Evolutionary conservation across 306 rosid species (phyloP).

Genomic region (Cicer cuneatum): DNA sequence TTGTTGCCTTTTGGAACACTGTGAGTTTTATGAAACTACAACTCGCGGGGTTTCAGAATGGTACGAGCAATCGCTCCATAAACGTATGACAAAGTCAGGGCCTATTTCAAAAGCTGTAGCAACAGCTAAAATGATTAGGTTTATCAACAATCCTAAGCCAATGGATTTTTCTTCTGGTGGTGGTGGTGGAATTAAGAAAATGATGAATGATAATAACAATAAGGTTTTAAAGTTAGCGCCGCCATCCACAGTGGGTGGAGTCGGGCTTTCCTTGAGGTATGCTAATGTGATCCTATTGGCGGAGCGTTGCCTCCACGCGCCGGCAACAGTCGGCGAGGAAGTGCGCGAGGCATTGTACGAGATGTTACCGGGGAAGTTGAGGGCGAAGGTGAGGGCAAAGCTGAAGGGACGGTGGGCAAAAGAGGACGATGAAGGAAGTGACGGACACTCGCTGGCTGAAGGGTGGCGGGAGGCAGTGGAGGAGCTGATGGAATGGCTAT

Average conservation of each 20-base stretch:
- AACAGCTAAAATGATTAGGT: not conserved
- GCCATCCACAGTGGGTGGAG: conserved; percentile 63
- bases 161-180: not conserved
- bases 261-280: conserved; percentile 60
- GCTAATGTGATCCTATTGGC: conserved; percentile 62
- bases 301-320: conserved; percentile 59
- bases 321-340: conserved; percentile 46
- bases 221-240: conserved; percentile 52
- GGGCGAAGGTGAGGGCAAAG: conserved; percentile 52
- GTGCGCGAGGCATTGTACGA: conserved; percentile 60
- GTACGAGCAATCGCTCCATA: conserved; percentile 1
- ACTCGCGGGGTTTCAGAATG: not conserved
- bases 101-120: conserved; percentile 41
- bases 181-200: not conserved
- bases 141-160: conserved; percentile 18
- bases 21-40: conserved; percentile 20
- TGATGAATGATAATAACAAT: not conserved
- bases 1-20: conserved; percentile 46
- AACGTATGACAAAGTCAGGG: conserved; percentile 40
- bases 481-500: conserved; percentile 71
- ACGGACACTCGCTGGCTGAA: conserved; percentile 46
- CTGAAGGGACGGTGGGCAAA: conserved; percentile 46
- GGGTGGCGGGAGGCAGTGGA: conserved; percentile 78
- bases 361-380: conserved; percentile 65
- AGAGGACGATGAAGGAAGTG: conserved; percentile 28